These are phyloP conservation scores for Globisporangium rhizosaccharum DNA, from an alignment of 352 stramenopile species.

Conservation along the genomic window DNA sequence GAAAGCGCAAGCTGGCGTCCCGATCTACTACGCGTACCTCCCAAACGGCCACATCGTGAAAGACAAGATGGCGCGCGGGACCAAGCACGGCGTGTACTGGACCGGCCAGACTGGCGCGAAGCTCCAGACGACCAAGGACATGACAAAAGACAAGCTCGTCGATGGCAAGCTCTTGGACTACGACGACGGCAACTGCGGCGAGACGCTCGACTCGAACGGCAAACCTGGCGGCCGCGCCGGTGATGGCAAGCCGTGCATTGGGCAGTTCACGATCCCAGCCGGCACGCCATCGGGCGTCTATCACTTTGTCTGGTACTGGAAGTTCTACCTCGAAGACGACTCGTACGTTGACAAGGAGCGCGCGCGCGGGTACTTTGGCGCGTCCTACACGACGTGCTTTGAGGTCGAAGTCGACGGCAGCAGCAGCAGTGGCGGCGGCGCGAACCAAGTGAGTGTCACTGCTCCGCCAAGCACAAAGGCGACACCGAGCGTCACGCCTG, in stretches of 20 bases:
- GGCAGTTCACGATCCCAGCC: constrained; percentile 38
- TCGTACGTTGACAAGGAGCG: constrained; percentile 44
- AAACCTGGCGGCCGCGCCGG: constrained; percentile 42
- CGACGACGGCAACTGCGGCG: constrained; percentile 57
- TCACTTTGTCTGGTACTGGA: constrained; percentile 74
- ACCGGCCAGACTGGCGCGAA: constrained; percentile 31
- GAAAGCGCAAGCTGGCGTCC: constrained; percentile 25
- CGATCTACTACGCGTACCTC: constrained; percentile 33
- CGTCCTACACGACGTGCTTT: constrained; percentile 65
- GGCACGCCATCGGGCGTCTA: constrained; percentile 44
- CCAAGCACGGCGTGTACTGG: constrained; percentile 62
- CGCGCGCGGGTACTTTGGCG: constrained; percentile 56
- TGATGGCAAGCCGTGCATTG: constrained; percentile 57
- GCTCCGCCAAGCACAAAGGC: constrained; percentile 4
- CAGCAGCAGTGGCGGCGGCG: constrained; percentile 9
- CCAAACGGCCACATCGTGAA: constrained; percentile 47
- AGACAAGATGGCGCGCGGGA: constrained; percentile 60
- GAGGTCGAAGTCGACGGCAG: constrained; percentile 44
- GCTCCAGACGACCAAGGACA: constrained; percentile 41
- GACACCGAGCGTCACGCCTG: constrained; percentile 5
- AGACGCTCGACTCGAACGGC: constrained; percentile 38
- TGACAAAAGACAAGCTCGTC: constrained; percentile 40
- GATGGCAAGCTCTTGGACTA: constrained; percentile 40
- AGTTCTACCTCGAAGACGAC: constrained; percentile 52
- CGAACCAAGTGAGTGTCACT: neutral